Evolutionary conservation across 192 early-diverging fungal genomes (phyloP).

Genomic region (Pilaira anomala): DNA sequence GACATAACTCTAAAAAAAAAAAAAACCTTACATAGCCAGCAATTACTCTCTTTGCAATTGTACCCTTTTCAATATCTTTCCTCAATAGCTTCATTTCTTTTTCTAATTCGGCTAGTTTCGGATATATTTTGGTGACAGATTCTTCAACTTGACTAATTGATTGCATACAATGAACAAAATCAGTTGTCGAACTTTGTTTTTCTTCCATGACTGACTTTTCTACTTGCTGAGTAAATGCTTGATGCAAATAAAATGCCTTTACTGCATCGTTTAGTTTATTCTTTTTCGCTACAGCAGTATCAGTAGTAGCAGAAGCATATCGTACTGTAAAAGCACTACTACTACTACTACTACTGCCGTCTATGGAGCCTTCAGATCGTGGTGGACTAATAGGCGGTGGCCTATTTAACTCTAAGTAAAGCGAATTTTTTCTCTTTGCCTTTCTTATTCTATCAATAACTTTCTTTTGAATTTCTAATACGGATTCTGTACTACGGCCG

Average conservation of each 20-base stretch:
- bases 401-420: not conserved
- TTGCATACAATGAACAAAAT: not conserved
- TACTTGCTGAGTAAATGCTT: not conserved
- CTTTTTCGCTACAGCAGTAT: not conserved
- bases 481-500: constrained; percentile 3
- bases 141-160: constrained; percentile 9
- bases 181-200: not conserved
- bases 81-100: not conserved
- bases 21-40: constrained; percentile 10
- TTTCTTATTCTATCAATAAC: not conserved
- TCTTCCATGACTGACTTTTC: not conserved
- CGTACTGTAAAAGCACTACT: too few species aligned
- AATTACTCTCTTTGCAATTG: constrained; percentile 2
- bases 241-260: constrained; percentile 6
- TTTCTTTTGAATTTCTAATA: constrained; percentile 6
- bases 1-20: not conserved
- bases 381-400: not conserved
- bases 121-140: constrained; percentile 8
- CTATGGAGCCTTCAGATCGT: not conserved
- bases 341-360: too few species aligned
- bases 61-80: constrained; percentile 3
- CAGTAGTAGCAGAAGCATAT: too few species aligned
- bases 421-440: not conserved
- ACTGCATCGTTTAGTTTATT: constrained; percentile 3
- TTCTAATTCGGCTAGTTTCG: constrained; percentile 1